Percentiles rank a stretch among this genome's conserved stretches.
Evolutionary conservation across 1,284 basidiomycete species (phyloP).

Genomic region (Naganishia albida): DNA sequence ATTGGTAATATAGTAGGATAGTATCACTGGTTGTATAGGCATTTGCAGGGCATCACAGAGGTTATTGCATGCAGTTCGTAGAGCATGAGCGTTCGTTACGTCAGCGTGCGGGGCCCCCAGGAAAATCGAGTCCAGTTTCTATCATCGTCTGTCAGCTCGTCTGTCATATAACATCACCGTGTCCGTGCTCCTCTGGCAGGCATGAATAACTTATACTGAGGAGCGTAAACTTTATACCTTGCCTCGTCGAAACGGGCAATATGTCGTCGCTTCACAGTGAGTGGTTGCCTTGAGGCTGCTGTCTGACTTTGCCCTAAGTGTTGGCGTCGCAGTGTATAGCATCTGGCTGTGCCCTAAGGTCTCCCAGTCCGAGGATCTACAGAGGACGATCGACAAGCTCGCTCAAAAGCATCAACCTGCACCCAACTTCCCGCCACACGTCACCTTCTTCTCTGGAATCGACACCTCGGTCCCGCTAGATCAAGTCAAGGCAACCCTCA

Average conservation of each 20-base stretch:
- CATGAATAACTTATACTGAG: too few relatives aligned
- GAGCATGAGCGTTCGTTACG: neutral
- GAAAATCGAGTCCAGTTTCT: too few relatives aligned
- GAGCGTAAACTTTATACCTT: too few relatives aligned
- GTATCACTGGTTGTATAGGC: neutral
- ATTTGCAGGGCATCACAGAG: too few relatives aligned
- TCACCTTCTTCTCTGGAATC: slow-evolving; percentile 25
- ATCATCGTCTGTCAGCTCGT: too few relatives aligned
- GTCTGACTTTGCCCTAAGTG: neutral
- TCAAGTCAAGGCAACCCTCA: slow-evolving; percentile 18
- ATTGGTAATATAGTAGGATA: neutral
- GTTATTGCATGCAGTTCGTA: too few relatives aligned
- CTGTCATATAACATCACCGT: neutral
- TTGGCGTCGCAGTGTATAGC: slow-evolving; percentile 10
- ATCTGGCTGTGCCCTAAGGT: slow-evolving; percentile 21
- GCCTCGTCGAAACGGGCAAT: too few relatives aligned
- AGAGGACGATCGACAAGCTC: slow-evolving; percentile 11
- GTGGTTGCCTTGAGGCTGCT: neutral
- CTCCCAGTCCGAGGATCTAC: neutral
- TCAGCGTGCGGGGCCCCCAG: neutral
- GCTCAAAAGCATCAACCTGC: slow-evolving; percentile 6
- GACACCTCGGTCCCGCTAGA: slow-evolving; percentile 15
- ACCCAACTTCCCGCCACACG: slow-evolving; percentile 16
- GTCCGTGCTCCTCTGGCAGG: too few relatives aligned
- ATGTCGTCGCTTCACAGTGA: slow-evolving; percentile 3